These are phyloP conservation scores for Przewalskia tangutica DNA, from an alignment of 257 asterid genomes.

Conservation along the genomic window DNA sequence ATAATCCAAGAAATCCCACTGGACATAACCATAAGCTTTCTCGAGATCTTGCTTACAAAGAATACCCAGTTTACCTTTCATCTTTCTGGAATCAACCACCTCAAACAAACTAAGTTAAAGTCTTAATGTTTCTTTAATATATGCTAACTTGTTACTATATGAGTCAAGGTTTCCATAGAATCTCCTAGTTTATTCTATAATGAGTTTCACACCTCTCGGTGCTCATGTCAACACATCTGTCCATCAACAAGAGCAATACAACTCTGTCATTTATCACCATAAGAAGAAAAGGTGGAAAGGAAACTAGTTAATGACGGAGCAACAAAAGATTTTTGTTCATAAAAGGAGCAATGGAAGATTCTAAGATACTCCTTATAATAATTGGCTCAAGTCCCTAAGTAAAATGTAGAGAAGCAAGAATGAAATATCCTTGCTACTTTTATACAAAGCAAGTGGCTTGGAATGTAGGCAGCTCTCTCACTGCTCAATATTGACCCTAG, in stretches of 20 bases:
- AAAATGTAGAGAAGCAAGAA: not conserved
- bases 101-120: not conserved
- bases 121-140: not conserved
- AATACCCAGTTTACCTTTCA: too few species aligned
- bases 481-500: not conserved
- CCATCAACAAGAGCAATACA: not conserved
- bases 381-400: not conserved
- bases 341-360: not conserved
- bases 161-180: not conserved
- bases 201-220: not conserved
- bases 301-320: not conserved
- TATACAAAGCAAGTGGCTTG: not conserved
- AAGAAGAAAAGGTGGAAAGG: not conserved
- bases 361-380: not conserved
- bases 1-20: too few species aligned
- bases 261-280: not conserved
- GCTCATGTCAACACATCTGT: not conserved
- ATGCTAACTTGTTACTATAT: not conserved
- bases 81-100: too few species aligned
- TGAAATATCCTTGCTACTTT: not conserved
- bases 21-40: too few species aligned
- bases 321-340: not conserved
- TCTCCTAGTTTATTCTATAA: not conserved
- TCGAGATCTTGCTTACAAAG: too few species aligned
- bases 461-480: not conserved